Conservation (phyloP, 352 stramenopile species). For the Phytophthora boehmeriae region DNA sequence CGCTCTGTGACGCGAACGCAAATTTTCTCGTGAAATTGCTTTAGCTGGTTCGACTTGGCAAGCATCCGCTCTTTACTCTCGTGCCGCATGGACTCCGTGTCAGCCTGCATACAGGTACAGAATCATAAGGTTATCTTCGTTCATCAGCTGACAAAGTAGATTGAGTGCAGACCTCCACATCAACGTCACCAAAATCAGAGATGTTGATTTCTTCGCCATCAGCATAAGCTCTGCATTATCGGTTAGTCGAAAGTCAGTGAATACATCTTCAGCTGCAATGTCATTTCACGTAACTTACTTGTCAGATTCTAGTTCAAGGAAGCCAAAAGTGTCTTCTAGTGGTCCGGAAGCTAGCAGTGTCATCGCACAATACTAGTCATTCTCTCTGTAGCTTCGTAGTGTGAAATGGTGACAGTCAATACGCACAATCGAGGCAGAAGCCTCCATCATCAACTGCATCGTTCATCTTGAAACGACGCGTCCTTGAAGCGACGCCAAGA, state of each 20-base stretch:
- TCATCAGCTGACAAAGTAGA: neutral
- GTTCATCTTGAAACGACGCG: conserved; percentile 29
- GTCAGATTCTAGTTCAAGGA: no score
- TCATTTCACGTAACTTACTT: neutral
- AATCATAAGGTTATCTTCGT: neutral
- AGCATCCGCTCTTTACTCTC: conserved; percentile 39
- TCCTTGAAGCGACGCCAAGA: neutral
- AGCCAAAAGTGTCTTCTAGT: no score
- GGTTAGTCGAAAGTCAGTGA: neutral
- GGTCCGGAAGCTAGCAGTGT: no score
- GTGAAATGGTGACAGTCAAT: neutral
- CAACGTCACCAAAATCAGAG: conserved; percentile 16
- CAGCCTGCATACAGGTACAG: conserved; percentile 29
- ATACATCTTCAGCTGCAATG: neutral
- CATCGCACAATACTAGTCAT: no score
- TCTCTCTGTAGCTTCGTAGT: neutral
- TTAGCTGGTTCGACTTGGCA: conserved; percentile 48
- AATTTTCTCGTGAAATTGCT: conserved; percentile 65
- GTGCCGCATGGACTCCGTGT: conserved; percentile 40
- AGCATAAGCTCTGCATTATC: neutral
- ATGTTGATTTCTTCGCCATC: conserved; percentile 15
- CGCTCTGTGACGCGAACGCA: conserved; percentile 59
- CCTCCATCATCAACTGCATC: conserved; percentile 2
- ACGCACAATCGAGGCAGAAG: conserved; percentile 1
- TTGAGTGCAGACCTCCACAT: conserved; percentile 18